These are phyloP conservation scores for Staphylotrichum tortipilum DNA, from an alignment of 495 filamentous ascomycete species.

Conservation along the genomic window DNA sequence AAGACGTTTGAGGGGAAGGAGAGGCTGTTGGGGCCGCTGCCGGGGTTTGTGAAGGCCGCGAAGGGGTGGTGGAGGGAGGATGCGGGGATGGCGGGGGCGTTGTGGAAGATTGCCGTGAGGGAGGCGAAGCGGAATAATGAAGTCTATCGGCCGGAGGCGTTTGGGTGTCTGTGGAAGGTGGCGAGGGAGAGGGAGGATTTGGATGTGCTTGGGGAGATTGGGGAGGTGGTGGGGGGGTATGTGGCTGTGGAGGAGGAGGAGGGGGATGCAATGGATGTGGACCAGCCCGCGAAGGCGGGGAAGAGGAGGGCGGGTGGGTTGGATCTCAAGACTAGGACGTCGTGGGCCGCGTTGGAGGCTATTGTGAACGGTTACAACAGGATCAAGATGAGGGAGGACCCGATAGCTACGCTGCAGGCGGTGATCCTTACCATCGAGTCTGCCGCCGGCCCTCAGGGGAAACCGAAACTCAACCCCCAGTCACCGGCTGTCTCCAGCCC, in stretches of 20 bases:
- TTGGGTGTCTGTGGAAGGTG: constrained; percentile 64
- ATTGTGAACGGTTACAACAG: constrained; percentile 36
- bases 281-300: constrained; percentile 14
- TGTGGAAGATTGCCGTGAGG: constrained; percentile 59
- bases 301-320: constrained; percentile 15
- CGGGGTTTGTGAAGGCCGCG: constrained; percentile 59
- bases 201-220: constrained; percentile 60
- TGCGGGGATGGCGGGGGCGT: constrained; percentile 31
- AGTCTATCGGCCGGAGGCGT: constrained; percentile 65
- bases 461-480: not conserved
- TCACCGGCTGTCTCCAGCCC: constrained; percentile 21
- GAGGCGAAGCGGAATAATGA: constrained; percentile 88
- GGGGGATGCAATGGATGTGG: constrained; percentile 57
- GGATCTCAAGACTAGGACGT: constrained; percentile 27
- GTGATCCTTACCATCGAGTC: constrained; percentile 22
- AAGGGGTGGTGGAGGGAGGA: constrained; percentile 50
- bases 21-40: constrained; percentile 74
- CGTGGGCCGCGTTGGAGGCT: constrained; percentile 34
- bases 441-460: constrained; percentile 1
- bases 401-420: constrained; percentile 24
- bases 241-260: constrained; percentile 50
- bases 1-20: constrained; percentile 96
- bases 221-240: constrained; percentile 49
- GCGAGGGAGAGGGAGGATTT: constrained; percentile 52
- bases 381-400: constrained; percentile 22